phyloP scores from a whole-genome alignment of 805 yeast genomes.

The Suhomyces xylopsoci region DNA sequence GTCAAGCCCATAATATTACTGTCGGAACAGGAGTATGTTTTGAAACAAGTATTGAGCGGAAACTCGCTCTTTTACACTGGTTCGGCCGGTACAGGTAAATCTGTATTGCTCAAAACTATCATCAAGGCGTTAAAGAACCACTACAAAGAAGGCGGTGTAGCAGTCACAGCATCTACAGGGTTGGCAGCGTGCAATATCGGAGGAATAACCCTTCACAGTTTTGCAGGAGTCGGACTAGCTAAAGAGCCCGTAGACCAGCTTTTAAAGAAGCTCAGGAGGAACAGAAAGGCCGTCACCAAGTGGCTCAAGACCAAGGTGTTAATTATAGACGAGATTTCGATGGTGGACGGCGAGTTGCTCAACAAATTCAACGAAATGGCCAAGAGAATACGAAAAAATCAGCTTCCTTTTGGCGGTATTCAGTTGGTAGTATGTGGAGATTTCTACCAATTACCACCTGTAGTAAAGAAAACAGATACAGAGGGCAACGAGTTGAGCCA shows the following conservation, averaged over 20 bases:
- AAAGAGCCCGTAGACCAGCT: constrained; percentile 47
- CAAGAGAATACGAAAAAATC: constrained; percentile 42
- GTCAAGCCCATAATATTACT: constrained; percentile 39
- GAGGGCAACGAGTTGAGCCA: constrained; percentile 22
- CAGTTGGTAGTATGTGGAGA: constrained; percentile 78
- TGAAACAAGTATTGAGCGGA: constrained; percentile 62
- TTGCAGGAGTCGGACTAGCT: constrained; percentile 76
- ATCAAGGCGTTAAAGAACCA: constrained; percentile 50
- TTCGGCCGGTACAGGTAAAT: constrained; percentile 98
- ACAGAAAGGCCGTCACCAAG: constrained; percentile 45
- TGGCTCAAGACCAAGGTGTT: constrained; percentile 61
- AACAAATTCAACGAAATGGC: constrained; percentile 65
- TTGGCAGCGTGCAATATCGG: constrained; percentile 80
- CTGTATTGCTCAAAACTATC: constrained; percentile 69
- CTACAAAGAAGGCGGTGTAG: constrained; percentile 52
- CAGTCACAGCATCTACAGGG: constrained; percentile 83
- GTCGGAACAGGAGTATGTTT: constrained; percentile 62
- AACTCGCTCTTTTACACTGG: constrained; percentile 87
- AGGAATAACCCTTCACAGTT: constrained; percentile 74
- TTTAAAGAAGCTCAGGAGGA: constrained; percentile 51
- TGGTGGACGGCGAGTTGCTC: constrained; percentile 69
- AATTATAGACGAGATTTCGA: constrained; percentile 74
- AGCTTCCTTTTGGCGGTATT: constrained; percentile 73
- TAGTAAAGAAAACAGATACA: constrained; percentile 33
- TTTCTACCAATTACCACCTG: constrained; percentile 81